phyloP scores from a whole-genome alignment of 176 grass and related monocot species.

The Rhynchospora breviuscula region DNA sequence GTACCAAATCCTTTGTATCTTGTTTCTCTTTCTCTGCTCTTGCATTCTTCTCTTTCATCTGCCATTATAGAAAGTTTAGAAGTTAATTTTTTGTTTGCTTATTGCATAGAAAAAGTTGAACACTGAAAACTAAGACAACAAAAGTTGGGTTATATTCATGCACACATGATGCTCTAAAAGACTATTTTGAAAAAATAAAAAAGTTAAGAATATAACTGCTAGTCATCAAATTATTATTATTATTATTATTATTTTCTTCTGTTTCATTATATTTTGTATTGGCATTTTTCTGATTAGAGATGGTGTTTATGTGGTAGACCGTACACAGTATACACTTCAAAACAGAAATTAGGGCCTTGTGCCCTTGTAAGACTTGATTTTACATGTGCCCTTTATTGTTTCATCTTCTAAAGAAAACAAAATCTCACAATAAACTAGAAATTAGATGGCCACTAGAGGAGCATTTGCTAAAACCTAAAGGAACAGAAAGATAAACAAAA shows the following conservation, averaged over 20 bases:
- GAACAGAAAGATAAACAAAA: not conserved
- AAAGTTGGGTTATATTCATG: not conserved
- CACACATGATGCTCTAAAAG: not conserved
- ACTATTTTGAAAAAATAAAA: conserved; percentile 9
- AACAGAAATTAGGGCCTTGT: not conserved
- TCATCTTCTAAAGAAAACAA: not conserved
- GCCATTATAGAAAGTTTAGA: conserved; percentile 25
- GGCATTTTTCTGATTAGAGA: not conserved
- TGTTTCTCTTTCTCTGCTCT: conserved; percentile 35
- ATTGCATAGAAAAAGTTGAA: conserved; percentile 1
- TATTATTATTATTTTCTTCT: not conserved
- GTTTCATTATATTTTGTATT: not conserved
- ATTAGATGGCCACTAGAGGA: not conserved
- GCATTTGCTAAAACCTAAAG: not conserved
- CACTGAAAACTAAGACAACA: not conserved
- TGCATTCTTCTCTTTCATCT: conserved; percentile 70
- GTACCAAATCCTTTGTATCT: conserved; percentile 15
- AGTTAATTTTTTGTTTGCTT: not conserved
- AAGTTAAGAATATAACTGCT: not conserved
- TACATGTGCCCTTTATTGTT: not conserved
- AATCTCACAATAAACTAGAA: not conserved
- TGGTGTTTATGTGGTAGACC: too few relatives aligned
- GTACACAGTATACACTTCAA: not conserved
- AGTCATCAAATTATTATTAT: not conserved
- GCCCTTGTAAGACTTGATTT: not conserved